phyloP scores from a whole-genome alignment of 495 filamentous ascomycete species.

The Pseudomonodictys pantanalensis region DNA sequence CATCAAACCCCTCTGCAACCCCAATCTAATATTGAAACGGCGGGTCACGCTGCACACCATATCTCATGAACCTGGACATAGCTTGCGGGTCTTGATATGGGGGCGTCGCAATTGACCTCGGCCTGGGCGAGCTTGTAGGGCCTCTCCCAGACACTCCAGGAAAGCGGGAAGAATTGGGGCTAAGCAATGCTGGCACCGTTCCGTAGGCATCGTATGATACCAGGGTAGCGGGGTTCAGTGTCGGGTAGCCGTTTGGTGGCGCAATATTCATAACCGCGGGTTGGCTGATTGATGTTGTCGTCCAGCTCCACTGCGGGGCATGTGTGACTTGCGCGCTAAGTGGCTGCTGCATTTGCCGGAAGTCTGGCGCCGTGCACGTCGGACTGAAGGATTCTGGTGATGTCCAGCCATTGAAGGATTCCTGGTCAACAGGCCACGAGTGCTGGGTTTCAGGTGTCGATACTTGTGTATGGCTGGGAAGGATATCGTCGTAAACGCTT shows the following conservation, averaged over 20 bases:
- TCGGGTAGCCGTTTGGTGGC: conserved; percentile 1
- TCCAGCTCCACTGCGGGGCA: conserved; percentile 18
- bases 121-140: not conserved
- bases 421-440: conserved; percentile 16
- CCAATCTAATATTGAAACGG: not conserved
- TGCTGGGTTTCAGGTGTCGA: conserved; percentile 19
- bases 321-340: not conserved
- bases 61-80: conserved; percentile 6
- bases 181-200: not conserved
- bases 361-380: not conserved
- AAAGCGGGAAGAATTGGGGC: not conserved
- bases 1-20: not conserved
- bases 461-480: conserved; percentile 9
- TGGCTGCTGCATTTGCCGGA: not conserved
- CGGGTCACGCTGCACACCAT: conserved; percentile 6
- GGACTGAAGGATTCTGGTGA: conserved; percentile 6
- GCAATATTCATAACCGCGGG: not conserved
- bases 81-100: conserved; percentile 16
- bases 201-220: conserved; percentile 4
- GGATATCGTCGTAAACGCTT: conserved; percentile 6
- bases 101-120: not conserved
- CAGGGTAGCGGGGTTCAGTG: not conserved
- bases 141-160: not conserved
- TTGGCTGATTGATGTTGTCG: conserved; percentile 1
- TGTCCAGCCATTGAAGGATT: conserved; percentile 13